Conservation (phyloP, 116 monocot genomes). For the Zostera marina region DNA sequence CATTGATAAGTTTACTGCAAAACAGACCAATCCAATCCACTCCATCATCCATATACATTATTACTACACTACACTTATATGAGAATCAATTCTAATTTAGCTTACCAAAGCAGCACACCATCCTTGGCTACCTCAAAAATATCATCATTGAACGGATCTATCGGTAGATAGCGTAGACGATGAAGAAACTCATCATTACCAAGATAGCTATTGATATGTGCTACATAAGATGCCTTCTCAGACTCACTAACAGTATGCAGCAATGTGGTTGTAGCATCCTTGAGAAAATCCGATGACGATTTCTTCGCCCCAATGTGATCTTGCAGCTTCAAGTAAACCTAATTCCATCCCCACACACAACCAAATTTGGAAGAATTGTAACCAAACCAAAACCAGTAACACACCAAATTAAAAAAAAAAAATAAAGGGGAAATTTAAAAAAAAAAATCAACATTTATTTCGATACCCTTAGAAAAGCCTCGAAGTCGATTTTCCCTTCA, state of each 20-base stretch:
- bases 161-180: constrained; percentile 5
- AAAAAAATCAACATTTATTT: not conserved
- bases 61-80: too few species aligned
- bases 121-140: constrained; percentile 25
- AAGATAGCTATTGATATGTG: constrained; percentile 20
- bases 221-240: constrained; percentile 22
- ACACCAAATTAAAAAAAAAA: too few species aligned
- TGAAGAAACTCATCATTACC: constrained; percentile 13
- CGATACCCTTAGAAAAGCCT: constrained; percentile 50
- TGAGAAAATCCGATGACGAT: constrained; percentile 17
- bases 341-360: not conserved
- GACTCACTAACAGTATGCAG: constrained; percentile 24
- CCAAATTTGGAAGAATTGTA: too few species aligned
- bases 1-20: constrained; percentile 21
- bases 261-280: constrained; percentile 15
- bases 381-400: too few species aligned
- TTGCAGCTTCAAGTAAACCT: constrained; percentile 57
- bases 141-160: constrained; percentile 14
- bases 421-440: not conserved
- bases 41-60: not conserved
- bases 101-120: constrained; percentile 19
- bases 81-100: not conserved
- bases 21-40: not conserved
- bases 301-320: constrained; percentile 27
- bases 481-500: constrained; percentile 36